Evolutionary conservation across 306 rosid species (phyloP).

Genomic region (Castanea mollissima): DNA sequence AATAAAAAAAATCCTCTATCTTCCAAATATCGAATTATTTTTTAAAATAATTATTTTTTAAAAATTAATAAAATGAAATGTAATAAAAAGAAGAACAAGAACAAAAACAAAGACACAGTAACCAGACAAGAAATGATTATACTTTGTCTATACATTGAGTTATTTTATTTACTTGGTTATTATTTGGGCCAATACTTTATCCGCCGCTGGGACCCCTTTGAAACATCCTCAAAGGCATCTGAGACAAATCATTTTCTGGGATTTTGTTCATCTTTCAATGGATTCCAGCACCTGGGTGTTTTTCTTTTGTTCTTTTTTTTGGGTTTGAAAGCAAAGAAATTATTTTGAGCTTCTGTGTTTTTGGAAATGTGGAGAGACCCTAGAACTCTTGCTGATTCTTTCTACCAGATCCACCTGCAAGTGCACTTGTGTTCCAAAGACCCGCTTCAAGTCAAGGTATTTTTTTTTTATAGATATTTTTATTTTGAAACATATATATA

Average conservation of each 20-base stretch:
- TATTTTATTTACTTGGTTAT: too few relatives aligned
- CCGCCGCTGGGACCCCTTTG: constrained; percentile 33
- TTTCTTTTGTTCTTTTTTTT: constrained; percentile 3
- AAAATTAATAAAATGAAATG: too few relatives aligned
- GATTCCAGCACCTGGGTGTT: constrained; percentile 38
- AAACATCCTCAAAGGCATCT: constrained; percentile 8
- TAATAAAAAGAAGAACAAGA: too few relatives aligned
- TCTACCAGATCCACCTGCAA: constrained; percentile 86
- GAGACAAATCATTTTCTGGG: constrained; percentile 28
- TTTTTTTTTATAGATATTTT: not conserved
- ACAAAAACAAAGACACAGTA: too few relatives aligned
- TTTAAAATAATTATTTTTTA: too few relatives aligned
- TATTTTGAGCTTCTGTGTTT: not conserved
- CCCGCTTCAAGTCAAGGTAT: constrained; percentile 85
- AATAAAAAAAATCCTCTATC: too few relatives aligned
- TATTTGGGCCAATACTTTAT: too few relatives aligned
- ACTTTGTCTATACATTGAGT: too few relatives aligned
- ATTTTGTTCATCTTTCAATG: constrained; percentile 38
- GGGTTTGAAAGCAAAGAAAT: constrained; percentile 1
- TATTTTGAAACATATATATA: not conserved
- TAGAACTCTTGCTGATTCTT: constrained; percentile 84
- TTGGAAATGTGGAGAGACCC: constrained; percentile 83
- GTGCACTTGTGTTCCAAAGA: constrained; percentile 86
- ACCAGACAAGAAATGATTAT: too few relatives aligned
- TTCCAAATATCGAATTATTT: too few relatives aligned